These are phyloP conservation scores for Diaporthe nobilis DNA, from an alignment of 2,329 filamentous ascomycete genomes.

Conservation along the genomic window DNA sequence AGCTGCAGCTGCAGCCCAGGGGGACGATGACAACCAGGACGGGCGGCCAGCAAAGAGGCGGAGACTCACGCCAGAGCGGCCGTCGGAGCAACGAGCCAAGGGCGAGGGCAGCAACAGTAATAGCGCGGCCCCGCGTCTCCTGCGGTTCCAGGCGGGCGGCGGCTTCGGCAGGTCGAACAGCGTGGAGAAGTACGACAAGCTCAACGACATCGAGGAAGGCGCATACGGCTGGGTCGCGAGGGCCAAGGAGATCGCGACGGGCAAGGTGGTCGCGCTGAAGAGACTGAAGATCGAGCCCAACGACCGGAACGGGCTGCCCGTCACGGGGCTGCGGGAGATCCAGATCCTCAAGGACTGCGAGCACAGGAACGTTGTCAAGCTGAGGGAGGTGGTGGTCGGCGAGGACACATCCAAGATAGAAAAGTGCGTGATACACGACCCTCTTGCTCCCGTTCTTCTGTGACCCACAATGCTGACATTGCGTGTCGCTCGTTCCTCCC, in stretches of 20 bases:
- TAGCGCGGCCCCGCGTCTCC: conserved; percentile 63
- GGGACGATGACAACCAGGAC: conserved; percentile 50
- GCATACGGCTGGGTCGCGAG: conserved; percentile 96
- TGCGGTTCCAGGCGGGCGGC: conserved; percentile 76
- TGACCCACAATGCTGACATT: conserved; percentile 50
- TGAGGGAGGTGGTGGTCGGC: conserved; percentile 89
- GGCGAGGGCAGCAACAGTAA: conserved; percentile 45
- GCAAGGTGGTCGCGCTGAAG: conserved; percentile 91
- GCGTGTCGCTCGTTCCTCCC: conserved; percentile 43
- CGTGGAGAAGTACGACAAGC: conserved; percentile 88
- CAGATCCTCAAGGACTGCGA: conserved; percentile 86
- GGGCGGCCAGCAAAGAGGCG: conserved; percentile 73
- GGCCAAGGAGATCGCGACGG: conserved; percentile 80
- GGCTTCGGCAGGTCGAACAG: conserved; percentile 80
- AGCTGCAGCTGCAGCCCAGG: conserved; percentile 44
- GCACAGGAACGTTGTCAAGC: conserved; percentile 85
- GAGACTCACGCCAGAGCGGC: conserved; percentile 65
- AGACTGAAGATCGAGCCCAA: conserved; percentile 88
- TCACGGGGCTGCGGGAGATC: conserved; percentile 94
- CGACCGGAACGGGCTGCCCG: conserved; percentile 83
- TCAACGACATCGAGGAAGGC: conserved; percentile 98
- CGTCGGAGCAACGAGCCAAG: conserved; percentile 47
- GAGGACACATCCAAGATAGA: conserved; percentile 68
- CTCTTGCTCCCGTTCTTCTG: not conserved
- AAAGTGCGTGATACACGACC: conserved; percentile 57